Base-by-base conservation (phyloP, 2,329 filamentous ascomycete species). In the Beauveria brongniartii region DNA sequence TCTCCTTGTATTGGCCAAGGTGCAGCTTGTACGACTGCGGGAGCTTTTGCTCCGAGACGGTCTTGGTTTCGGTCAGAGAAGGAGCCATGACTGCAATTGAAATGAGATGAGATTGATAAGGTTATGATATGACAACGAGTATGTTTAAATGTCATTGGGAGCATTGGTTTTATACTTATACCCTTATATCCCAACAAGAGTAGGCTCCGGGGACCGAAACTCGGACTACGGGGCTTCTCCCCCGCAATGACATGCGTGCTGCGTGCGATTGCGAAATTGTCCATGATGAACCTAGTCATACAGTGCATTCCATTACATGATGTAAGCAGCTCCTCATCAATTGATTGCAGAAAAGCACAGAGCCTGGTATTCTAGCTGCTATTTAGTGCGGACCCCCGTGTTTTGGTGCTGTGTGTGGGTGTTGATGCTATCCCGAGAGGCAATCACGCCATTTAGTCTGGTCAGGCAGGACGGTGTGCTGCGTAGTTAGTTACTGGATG, bases 1-100 rank as follows among this genome's bases (percentile, higher is more conserved):
- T 67, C 40, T 71, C 70, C 63, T 72, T 72, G 66, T 72, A 71
- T 46, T 68, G 65, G 40, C 67, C 69, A 14, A 69, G 62, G 20
- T 68, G 63, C 18, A 71, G 59, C 62, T 66, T 70, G 61, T 67
- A 67, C 5, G 8, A 14, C 24, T 56, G 44, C 37, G 55, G 34
- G 8, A 22, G 37, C 30, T 48, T 30, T 34, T 59, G 24, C 16
- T 60, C 56, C 2, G 61, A 14, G 40, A 30, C 55, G 10, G 55
- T 55, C 48, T 55, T n/a, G 46, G 61, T 63, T 47, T 63, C 16
- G 3, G 57, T 61, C 9, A 53, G 20, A 6, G 61, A 63, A 18
- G 61, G 61, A 10, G 61, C 61, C 61, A 63, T 63, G 46, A 41
- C 24, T 50, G 58, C 3, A 12, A 24, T 40, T 43, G 26, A 34